A percentile compares a stretch with the other conserved stretches of the same genome.
phyloP scores from a whole-genome alignment of 1,284 basidiomycete genomes.

The Puccinia hordei region DNA sequence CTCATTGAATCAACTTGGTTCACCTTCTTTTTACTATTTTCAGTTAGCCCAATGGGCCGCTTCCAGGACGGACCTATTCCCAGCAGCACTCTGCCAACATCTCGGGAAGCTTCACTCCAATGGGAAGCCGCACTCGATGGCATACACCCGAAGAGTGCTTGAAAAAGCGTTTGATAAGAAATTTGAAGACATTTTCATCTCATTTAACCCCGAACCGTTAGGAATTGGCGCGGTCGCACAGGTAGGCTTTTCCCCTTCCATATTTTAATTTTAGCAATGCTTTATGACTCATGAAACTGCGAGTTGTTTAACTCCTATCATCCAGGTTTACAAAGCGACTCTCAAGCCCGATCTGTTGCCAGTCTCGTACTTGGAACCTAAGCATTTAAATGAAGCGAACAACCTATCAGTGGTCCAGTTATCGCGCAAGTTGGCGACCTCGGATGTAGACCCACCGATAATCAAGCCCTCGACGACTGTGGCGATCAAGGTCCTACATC shows the following conservation, averaged over 20 bases:
- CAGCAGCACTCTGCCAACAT: slow-evolving; percentile 81
- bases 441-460: slow-evolving; percentile 64
- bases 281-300: slow-evolving; percentile 17
- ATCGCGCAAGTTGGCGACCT: slow-evolving; percentile 61
- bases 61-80: slow-evolving; percentile 90
- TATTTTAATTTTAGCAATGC: background rate
- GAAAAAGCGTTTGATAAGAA: slow-evolving; percentile 74
- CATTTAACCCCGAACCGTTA: slow-evolving; percentile 83
- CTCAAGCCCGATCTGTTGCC: slow-evolving; percentile 81
- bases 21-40: slow-evolving; percentile 45
- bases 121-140: slow-evolving; percentile 78
- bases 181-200: slow-evolving; percentile 87
- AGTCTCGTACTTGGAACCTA: slow-evolving; percentile 71
- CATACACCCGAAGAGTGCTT: slow-evolving; percentile 79
- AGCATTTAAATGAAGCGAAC: slow-evolving; percentile 62
- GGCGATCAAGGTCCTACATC: slow-evolving; percentile 95
- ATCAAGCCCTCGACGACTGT: slow-evolving; percentile 77
- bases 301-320: background rate
- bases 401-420: slow-evolving; percentile 52
- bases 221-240: slow-evolving; percentile 98
- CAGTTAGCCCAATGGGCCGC: slow-evolving; percentile 98
- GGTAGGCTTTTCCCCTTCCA: slow-evolving; percentile 62
- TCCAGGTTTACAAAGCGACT: slow-evolving; percentile 79
- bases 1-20: background rate
- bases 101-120: slow-evolving; percentile 87